Conservation (phyloP, 179 eudicot genomes). For the Silene coronaria region DNA sequence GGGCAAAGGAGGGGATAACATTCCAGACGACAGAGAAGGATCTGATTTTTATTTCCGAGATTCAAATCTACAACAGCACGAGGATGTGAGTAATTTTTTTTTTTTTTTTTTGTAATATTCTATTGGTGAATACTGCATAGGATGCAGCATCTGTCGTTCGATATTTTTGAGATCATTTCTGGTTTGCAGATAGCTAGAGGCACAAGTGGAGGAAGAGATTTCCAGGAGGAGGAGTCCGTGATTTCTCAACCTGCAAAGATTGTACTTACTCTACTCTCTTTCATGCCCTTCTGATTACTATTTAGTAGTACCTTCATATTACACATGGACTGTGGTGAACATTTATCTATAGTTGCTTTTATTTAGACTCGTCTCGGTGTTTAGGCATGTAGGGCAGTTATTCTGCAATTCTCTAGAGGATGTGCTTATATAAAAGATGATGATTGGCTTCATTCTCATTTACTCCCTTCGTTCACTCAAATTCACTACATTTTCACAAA, state of each 20-base stretch:
- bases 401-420: not conserved
- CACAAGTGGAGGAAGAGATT: constrained; percentile 26
- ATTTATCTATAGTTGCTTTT: not conserved
- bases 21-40: constrained; percentile 29
- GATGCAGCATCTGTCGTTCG: not conserved
- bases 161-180: constrained; percentile 21
- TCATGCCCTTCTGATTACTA: not conserved
- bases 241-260: constrained; percentile 42
- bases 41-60: constrained; percentile 23
- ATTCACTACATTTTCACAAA: not conserved
- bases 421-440: not conserved
- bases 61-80: constrained; percentile 32
- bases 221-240: constrained; percentile 35
- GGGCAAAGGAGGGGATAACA: constrained; percentile 35
- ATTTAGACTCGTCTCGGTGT: not conserved
- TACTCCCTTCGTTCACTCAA: not conserved
- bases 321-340: not conserved
- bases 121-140: not conserved
- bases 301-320: not conserved
- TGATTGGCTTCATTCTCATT: not conserved
- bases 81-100: constrained; percentile 38
- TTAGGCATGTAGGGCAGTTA: not conserved
- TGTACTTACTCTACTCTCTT: constrained; percentile 28
- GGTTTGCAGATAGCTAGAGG: constrained; percentile 26
- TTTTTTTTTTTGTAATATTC: constrained; percentile 7